Base-by-base conservation (phyloP, 2,329 filamentous ascomycete genomes). In the Fusarium sp. region DNA sequence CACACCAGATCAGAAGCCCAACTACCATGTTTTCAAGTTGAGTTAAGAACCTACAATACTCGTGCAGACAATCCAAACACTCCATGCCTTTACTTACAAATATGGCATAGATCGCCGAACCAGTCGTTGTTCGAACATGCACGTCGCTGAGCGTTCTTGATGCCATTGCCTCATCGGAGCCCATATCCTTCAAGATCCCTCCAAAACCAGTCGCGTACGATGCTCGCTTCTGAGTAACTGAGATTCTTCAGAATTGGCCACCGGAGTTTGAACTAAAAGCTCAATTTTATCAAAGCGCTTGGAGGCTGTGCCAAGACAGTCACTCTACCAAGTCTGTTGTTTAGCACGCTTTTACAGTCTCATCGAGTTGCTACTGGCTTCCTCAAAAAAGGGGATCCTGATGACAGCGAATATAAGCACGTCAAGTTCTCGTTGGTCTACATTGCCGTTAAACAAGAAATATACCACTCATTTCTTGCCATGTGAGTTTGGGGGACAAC, bases 11-110 rank as follows among this genome's bases (percentile, higher is more conserved):
- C 68, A 74, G 65, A 71, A 67, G 17, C 75, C 75, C n/a, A 76
- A 76, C 41, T 75, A 77, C 40, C 76, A 78, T 64, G 75, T 75
- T 9, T 67, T 78, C 22, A 74, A 78, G 51, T 75, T 76, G 35
- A 43, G 75, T 51, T 7, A 7, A 30, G 6, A 11, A 7, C 6
- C 6, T 39, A 1, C n/a, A 20, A 15, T 9, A 20, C 2, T 5
- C 8, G 3, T 13, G 6, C 3, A 14, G 1, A 15, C 5, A 4
- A 20, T 15, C n/a, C 8, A 10, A 4, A 20, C n/a, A n/a, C 14
- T 15, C 6, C 2, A n/a, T n/a, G 8, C 5, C 14, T 3, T 9
- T 6, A 10, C 37, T 52, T n/a, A 40, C 17, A n/a, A 2, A 2
- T 9, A 10, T 13, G 40, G 2, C 9, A 3, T 4, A 78, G 74